Base-by-base conservation (phyloP, 768 basidiomycete species). In the Lepiota venenata region DNA sequence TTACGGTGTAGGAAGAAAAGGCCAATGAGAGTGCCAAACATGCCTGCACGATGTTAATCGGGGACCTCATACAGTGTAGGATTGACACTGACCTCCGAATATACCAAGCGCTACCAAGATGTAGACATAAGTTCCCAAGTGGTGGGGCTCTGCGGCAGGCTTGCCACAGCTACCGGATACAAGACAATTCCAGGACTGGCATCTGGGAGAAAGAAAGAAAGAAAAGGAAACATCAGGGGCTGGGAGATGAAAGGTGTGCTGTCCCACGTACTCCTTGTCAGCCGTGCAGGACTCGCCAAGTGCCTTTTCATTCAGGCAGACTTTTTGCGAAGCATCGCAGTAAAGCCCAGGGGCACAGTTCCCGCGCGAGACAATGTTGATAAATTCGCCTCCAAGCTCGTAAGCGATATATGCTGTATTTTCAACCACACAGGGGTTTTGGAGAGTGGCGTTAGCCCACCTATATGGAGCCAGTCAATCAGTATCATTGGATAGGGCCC, bases 391-490 rank as follows among this genome's bases (percentile, higher is more conserved):
- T 40, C 71, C 74, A 2, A 74, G 62, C 0, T 80, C 74, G 63
- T 91, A 92, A 0, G 82, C 87, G 43, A 82, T 85, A 64, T 90
- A 94, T 2, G 82, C 78, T 0, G 84, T 88, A 67, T 95, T 94
- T 66, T 94, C 91, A 20, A 87, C 77, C 0, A 77, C 69, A 61
- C 93, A 94, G 22, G 71, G 42, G 44, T 76, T 71, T 4, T 85
- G 84, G 4, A 81, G 68, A 0, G 90, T 88, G 27, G 75, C 81
- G 62, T 94, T 91, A 8, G 93, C 86, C 79, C 81, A 93, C 78
- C 90, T 91, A 58, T 22, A 46, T 12, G 32, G 32, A 44, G 12
- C 47, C 47, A 47, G 40, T 39, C 45, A 48, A 8, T 18, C n/a
- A 37, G 29, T 37, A 15, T 6, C 15, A 57, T 32, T 52, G 27